These are phyloP conservation scores for Forsythia viridissima DNA, from an alignment of 257 asterid genomes.

Conservation along the genomic window DNA sequence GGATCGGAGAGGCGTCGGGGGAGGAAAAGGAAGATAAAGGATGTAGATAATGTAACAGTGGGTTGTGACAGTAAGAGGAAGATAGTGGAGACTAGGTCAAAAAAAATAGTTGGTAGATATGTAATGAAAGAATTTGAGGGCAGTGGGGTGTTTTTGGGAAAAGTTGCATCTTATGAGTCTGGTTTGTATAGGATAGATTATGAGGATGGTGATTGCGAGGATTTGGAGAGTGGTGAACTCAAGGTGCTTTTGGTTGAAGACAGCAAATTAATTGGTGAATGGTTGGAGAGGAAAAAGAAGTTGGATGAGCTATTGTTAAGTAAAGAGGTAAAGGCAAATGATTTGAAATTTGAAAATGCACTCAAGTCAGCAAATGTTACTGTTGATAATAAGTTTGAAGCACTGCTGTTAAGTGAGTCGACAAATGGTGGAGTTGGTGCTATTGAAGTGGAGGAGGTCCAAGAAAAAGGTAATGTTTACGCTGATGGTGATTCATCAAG, in stretches of 20 bases:
- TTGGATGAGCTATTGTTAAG: slow-evolving; percentile 42
- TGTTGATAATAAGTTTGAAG: slow-evolving; percentile 6
- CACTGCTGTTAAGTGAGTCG: slow-evolving; percentile 15
- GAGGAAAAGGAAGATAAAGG: slow-evolving; percentile 63
- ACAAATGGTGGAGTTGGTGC: slow-evolving; percentile 22
- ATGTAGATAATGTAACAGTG: slow-evolving; percentile 41
- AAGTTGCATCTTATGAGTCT: slow-evolving; percentile 46
- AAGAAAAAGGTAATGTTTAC: slow-evolving; percentile 23
- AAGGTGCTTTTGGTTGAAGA: slow-evolving; percentile 55
- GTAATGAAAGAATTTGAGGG: slow-evolving; percentile 70
- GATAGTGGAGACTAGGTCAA: slow-evolving; percentile 41
- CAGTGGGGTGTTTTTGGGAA: slow-evolving; percentile 64
- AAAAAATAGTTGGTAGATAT: slow-evolving; percentile 59
- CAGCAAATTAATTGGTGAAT: slow-evolving; percentile 48
- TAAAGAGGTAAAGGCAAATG: slow-evolving; percentile 35
- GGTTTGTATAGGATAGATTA: slow-evolving; percentile 71
- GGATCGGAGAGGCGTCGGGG: slow-evolving; percentile 53
- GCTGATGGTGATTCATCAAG: slow-evolving; percentile 44
- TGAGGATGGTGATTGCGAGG: slow-evolving; percentile 84
- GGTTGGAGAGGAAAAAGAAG: slow-evolving; percentile 54
- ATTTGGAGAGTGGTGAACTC: slow-evolving; percentile 56
- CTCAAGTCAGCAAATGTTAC: slow-evolving; percentile 12
- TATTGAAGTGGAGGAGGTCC: slow-evolving; percentile 8
- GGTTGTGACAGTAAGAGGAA: slow-evolving; percentile 50
- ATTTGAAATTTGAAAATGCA: slow-evolving; percentile 28